Percentiles rank a stretch among this genome's conserved stretches.
Conservation (phyloP, 257 asterid species). For the Fraxinus excelsior region DNA sequence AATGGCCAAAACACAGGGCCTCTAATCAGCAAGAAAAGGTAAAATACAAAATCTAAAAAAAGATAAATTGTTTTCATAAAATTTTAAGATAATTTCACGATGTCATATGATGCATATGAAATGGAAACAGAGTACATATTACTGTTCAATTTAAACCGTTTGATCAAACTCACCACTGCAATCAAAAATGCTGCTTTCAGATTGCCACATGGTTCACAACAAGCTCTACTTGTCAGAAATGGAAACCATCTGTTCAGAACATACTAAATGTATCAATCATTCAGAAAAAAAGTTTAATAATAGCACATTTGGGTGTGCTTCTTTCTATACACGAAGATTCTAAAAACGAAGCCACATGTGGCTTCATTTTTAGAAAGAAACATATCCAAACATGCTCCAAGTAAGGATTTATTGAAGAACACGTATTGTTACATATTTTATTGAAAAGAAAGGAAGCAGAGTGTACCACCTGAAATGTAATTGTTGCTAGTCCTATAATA, state of each 20-base stretch:
- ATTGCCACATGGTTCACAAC: slow-evolving; percentile 98
- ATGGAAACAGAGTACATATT: neutral
- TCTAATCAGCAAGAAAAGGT: too few species aligned
- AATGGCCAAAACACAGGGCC: too few species aligned
- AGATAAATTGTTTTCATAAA: neutral
- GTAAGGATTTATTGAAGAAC: neutral
- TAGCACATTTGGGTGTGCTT: too few species aligned
- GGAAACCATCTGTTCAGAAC: slow-evolving; percentile 89
- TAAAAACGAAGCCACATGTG: too few species aligned
- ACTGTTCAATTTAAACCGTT: neutral
- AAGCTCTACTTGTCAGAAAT: slow-evolving; percentile 84
- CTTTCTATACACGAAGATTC: neutral
- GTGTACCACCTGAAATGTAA: neutral
- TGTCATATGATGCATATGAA: neutral
- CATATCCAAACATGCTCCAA: neutral
- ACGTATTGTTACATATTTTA: neutral
- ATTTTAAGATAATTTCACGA: neutral
- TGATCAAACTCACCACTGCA: slow-evolving; percentile 85
- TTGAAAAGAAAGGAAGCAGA: neutral
- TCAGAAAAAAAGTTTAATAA: slow-evolving; percentile 1
- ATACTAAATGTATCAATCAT: slow-evolving; percentile 23
- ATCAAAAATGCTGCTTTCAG: slow-evolving; percentile 98
- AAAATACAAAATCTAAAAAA: neutral
- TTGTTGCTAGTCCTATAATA: neutral
- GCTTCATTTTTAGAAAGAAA: too few species aligned